Evolutionary conservation across 2,329 filamentous ascomycete genomes (phyloP).

Genomic region (Neofusicoccum umdonicola): DNA sequence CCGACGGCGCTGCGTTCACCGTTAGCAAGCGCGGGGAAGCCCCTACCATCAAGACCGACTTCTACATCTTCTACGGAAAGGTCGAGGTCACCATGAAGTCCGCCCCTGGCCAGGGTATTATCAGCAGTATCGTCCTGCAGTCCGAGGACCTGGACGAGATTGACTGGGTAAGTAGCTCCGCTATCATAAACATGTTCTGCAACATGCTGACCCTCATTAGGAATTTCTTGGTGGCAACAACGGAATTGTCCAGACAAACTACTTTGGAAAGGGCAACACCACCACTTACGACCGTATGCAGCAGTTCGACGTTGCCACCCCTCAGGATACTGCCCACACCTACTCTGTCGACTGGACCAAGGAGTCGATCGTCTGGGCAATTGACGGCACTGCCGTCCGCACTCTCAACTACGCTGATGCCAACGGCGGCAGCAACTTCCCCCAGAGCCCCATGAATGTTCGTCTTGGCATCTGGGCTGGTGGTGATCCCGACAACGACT

Average conservation of each 20-base stretch:
- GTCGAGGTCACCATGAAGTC: conserved; percentile 78
- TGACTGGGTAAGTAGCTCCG: conserved; percentile 54
- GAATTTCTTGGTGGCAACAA: conserved; percentile 71
- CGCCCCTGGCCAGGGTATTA: conserved; percentile 69
- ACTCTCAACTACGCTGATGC: conserved; percentile 58
- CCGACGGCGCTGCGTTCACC: conserved; percentile 50
- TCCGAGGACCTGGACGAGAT: conserved; percentile 85
- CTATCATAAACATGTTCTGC: neutral
- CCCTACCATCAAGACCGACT: conserved; percentile 70
- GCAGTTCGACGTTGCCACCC: conserved; percentile 58
- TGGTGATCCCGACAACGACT: conserved; percentile 44
- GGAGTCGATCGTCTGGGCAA: conserved; percentile 64
- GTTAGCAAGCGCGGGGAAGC: conserved; percentile 49
- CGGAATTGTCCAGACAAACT: conserved; percentile 67
- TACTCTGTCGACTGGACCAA: conserved; percentile 72
- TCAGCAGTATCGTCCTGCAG: conserved; percentile 78
- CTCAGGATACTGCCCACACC: conserved; percentile 60
- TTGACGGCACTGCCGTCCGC: conserved; percentile 66
- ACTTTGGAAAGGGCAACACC: conserved; percentile 72
- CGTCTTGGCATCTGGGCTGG: conserved; percentile 49
- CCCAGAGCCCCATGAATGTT: conserved; percentile 71
- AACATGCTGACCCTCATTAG: conserved; percentile 20
- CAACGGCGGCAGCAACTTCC: conserved; percentile 61
- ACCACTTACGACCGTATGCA: conserved; percentile 67
- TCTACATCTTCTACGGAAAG: conserved; percentile 84